phyloP scores from a whole-genome alignment of 208 protist genomes.

The Perkinsela sp. region DNA sequence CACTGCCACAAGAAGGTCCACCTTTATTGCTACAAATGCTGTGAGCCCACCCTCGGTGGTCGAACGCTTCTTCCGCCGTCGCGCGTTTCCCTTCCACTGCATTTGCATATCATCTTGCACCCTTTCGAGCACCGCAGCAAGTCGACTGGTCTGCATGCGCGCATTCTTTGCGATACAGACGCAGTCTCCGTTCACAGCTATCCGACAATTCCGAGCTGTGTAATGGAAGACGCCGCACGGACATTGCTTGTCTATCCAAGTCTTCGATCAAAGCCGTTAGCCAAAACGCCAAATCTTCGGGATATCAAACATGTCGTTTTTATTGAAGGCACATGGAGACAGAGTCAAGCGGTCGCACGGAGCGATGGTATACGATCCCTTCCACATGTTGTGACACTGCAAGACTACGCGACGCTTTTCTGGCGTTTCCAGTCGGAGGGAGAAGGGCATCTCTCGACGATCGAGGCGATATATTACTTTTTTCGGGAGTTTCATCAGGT shows the following conservation, averaged over 20 bases:
- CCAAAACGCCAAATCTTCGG: constrained; percentile 24
- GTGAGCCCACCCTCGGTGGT: not conserved
- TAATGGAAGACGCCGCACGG: constrained; percentile 8
- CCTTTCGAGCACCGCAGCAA: constrained; percentile 52
- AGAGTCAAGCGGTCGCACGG: constrained; percentile 48
- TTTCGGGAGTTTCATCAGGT: constrained; percentile 22
- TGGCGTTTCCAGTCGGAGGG: constrained; percentile 70
- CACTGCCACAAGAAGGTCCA: not conserved
- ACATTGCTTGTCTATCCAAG: constrained; percentile 61
- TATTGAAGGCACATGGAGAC: constrained; percentile 74
- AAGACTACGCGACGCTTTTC: constrained; percentile 55
- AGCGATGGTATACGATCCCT: constrained; percentile 33
- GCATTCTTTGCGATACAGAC: constrained; percentile 43
- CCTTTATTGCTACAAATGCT: not conserved
- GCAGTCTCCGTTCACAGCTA: constrained; percentile 38
- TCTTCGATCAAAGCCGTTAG: constrained; percentile 23
- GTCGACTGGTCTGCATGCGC: constrained; percentile 65
- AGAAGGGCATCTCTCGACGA: constrained; percentile 62
- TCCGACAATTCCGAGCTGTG: constrained; percentile 13
- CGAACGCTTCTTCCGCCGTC: constrained; percentile 1
- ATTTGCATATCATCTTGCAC: constrained; percentile 60
- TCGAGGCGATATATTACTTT: constrained; percentile 81
- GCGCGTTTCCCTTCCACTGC: constrained; percentile 26
- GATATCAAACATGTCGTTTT: constrained; percentile 58
- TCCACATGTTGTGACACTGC: constrained; percentile 34